These are phyloP conservation scores for Vaccinium darrowii DNA, from an alignment of 148 eudicot species.

Conservation along the genomic window DNA sequence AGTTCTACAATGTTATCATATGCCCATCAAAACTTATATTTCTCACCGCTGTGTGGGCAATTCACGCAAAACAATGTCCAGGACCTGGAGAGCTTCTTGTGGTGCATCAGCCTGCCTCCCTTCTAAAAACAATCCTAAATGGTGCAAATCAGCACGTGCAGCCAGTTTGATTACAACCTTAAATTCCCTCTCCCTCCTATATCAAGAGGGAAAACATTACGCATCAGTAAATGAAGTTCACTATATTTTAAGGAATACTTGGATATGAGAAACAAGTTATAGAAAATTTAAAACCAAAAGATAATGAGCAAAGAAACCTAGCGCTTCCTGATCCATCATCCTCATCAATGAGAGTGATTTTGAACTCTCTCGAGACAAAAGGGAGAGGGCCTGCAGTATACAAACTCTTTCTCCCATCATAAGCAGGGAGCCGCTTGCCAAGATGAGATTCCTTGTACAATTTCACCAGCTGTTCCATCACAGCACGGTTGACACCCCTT, in stretches of 20 bases:
- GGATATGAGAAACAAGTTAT: background rate
- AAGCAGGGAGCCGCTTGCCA: slow-evolving; percentile 77
- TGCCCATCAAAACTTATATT: slow-evolving; percentile 8
- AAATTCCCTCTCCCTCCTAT: slow-evolving; percentile 60
- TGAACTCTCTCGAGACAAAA: slow-evolving; percentile 62
- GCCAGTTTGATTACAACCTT: slow-evolving; percentile 64
- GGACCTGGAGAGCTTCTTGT: slow-evolving; percentile 76
- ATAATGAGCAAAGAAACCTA: slow-evolving; percentile 30
- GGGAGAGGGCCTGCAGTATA: slow-evolving; percentile 91
- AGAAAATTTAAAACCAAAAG: background rate
- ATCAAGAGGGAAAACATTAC: background rate
- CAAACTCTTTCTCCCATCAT: slow-evolving; percentile 85
- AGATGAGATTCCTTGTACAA: slow-evolving; percentile 71
- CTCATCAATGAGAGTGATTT: slow-evolving; percentile 56
- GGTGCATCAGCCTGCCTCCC: slow-evolving; percentile 79
- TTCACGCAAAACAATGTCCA: slow-evolving; percentile 75
- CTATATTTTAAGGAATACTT: background rate
- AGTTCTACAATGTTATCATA: background rate
- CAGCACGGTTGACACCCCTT: slow-evolving; percentile 67
- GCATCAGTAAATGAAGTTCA: background rate
- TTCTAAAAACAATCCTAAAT: slow-evolving; percentile 54
- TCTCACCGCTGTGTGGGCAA: slow-evolving; percentile 58
- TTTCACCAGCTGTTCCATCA: slow-evolving; percentile 64
- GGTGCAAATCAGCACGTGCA: slow-evolving; percentile 69
- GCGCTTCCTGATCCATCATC: slow-evolving; percentile 64